Base-by-base conservation (phyloP, 164 flowering plant genomes). In the Tetracentron sinense region DNA sequence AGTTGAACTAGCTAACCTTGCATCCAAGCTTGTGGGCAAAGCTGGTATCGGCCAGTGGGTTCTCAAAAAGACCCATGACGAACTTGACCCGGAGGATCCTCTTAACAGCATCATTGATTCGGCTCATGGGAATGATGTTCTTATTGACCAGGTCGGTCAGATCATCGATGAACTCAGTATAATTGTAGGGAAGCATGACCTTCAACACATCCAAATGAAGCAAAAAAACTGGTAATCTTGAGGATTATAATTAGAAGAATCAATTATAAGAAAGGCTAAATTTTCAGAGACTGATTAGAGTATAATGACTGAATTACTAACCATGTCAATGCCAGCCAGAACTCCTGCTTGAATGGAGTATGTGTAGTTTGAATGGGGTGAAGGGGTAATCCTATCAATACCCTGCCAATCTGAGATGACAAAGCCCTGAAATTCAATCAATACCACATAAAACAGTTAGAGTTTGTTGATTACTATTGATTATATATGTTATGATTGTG, bases 331-430 rank as follows among this genome's bases (percentile, higher is more conserved):
- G 56, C 81, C 85, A 11, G 81, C 77, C 50, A 31, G 48, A 47
- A 82, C 60, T 48, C 74, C 77, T 20, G 77, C 76, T 59, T 75
- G 57, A 20, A 83, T 73, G 4, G 85, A 81, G 48, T 74, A 75
- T 19, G 81, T 47, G 56, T 81, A 83, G 59, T 83, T 83, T 10
- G 76, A 62, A 57, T 60, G 71, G 0, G 77, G 68, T 46, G 86
- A 82, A 38, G 60, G 21, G 20, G 82, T 79, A 50, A 83, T 74
- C 69, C 72, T 74, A 64, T 83, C 83, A 58, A 83, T 67, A 1
- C 84, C 86, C 52, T 75, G 49, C 79, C 79, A 76, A 72, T 78
- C 82, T 21, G 86, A 80, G 60, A 75, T 72, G 30, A 83, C 83
- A 61, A 78, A 68, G 14, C 82, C 85, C 80, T 81, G 75, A 33